Conservation (phyloP, 2,329 filamentous ascomycete species). For the Clarireedia paspali region DNA sequence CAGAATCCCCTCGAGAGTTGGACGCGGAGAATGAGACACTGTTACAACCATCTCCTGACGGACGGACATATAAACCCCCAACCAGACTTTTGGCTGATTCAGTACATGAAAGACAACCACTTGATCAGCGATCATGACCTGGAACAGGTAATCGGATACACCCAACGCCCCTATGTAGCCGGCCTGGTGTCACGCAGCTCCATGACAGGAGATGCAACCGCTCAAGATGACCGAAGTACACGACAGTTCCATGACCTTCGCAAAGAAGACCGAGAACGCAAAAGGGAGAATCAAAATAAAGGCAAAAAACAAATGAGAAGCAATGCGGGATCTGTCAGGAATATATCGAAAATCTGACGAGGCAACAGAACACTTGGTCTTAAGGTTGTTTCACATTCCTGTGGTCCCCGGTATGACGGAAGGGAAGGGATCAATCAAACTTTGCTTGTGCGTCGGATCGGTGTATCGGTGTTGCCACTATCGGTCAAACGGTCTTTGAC, state of each 20-base stretch:
- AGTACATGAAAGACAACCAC: constrained; percentile 29
- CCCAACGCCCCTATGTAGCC: constrained; percentile 16
- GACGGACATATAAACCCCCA: constrained; percentile 13
- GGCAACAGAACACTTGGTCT: background rate
- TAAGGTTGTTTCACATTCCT: background rate
- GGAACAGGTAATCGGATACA: constrained; percentile 5
- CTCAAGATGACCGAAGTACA: constrained; percentile 2
- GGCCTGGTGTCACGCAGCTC: constrained; percentile 9
- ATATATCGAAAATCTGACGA: background rate
- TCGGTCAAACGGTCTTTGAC: background rate
- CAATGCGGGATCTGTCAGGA: background rate
- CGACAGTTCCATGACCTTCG: background rate
- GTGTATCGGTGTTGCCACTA: background rate
- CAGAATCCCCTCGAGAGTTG: constrained; percentile 15
- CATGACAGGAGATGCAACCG: constrained; percentile 11
- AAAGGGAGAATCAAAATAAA: background rate
- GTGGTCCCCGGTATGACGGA: background rate
- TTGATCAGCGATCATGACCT: constrained; percentile 27
- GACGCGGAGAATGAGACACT: constrained; percentile 40
- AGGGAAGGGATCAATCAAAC: background rate
- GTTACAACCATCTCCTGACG: constrained; percentile 34
- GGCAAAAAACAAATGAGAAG: background rate
- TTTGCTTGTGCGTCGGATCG: background rate
- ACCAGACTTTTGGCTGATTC: constrained; percentile 36
- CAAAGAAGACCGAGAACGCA: constrained; percentile 8